Evolutionary conservation across 208 protist genomes (phyloP).

Genomic region (Wallacemonas rigidus): DNA sequence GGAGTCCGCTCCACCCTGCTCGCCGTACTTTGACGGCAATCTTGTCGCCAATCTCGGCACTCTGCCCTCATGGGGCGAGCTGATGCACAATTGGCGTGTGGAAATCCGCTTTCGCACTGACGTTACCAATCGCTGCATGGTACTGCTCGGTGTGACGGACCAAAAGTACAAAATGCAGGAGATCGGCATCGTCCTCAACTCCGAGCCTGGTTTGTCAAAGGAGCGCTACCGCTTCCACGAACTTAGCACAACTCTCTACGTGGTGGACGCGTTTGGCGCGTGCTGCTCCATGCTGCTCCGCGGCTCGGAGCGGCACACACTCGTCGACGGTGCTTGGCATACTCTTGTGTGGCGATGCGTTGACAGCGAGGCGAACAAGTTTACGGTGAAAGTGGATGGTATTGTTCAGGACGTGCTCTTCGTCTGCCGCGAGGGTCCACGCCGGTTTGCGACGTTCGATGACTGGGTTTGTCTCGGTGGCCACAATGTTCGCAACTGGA

Average conservation of each 20-base stretch:
- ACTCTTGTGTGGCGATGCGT: constrained; percentile 86
- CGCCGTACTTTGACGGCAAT: constrained; percentile 78
- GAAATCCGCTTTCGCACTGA: constrained; percentile 86
- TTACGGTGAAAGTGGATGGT: constrained; percentile 88
- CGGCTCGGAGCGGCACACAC: constrained; percentile 76
- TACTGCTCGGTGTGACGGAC: constrained; percentile 81
- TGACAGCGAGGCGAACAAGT: constrained; percentile 87
- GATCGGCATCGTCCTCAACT: constrained; percentile 86
- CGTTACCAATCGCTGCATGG: constrained; percentile 74
- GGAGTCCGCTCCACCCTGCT: constrained; percentile 49
- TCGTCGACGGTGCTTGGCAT: constrained; percentile 90
- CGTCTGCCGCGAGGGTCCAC: constrained; percentile 76
- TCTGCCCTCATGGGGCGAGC: constrained; percentile 70
- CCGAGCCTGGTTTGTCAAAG: constrained; percentile 77
- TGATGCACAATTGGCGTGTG: constrained; percentile 88
- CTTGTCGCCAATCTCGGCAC: constrained; percentile 81
- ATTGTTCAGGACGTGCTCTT: constrained; percentile 79
- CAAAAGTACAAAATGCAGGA: constrained; percentile 86
- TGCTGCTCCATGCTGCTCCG: constrained; percentile 84
- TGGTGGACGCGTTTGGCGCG: constrained; percentile 81
- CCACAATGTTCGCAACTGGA: constrained; percentile 88
- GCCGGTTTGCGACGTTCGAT: constrained; percentile 66
- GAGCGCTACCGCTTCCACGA: constrained; percentile 87
- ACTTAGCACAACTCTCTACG: constrained; percentile 80
- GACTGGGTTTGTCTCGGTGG: constrained; percentile 86